These are phyloP conservation scores for Nannochloris sp. DNA, from an alignment of 139 green algal genomes.

Conservation along the genomic window DNA sequence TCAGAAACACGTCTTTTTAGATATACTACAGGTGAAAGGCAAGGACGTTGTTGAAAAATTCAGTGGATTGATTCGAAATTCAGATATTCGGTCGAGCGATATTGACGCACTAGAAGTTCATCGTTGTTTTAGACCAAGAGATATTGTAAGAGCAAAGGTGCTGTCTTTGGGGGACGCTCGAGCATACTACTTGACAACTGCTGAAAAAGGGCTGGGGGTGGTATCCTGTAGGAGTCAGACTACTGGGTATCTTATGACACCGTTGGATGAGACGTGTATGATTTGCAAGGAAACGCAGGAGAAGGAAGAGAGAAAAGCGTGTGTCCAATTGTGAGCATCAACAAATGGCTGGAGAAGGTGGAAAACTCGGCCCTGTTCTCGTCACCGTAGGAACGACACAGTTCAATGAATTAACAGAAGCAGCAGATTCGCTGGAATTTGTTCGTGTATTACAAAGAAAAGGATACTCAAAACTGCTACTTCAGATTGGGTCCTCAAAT, in stretches of 20 bases:
- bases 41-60: conserved; percentile 48
- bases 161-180: conserved; percentile 75
- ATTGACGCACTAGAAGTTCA: conserved; percentile 81
- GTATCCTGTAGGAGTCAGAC: conserved; percentile 68
- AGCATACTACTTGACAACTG: conserved; percentile 85
- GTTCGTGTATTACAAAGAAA: conserved; percentile 21
- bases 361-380: conserved; percentile 30
- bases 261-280: conserved; percentile 74
- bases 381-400: conserved; percentile 79
- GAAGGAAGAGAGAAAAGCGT: conserved; percentile 70
- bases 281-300: conserved; percentile 59
- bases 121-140: conserved; percentile 78
- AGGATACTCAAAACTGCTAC: conserved; percentile 55
- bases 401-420: conserved; percentile 64
- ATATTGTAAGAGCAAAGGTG: conserved; percentile 69
- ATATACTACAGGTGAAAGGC: conserved; percentile 60
- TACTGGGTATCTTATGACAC: conserved; percentile 60
- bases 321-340: background rate
- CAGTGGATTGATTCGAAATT: conserved; percentile 57
- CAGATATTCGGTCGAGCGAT: conserved; percentile 72
- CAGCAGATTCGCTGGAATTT: conserved; percentile 43
- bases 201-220: conserved; percentile 81
- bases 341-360: background rate
- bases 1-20: conserved; percentile 27
- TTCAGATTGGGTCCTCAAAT: conserved; percentile 37